These are phyloP conservation scores for Cordyceps cicadae DNA, from an alignment of 2,329 filamentous ascomycete species.

Conservation along the genomic window DNA sequence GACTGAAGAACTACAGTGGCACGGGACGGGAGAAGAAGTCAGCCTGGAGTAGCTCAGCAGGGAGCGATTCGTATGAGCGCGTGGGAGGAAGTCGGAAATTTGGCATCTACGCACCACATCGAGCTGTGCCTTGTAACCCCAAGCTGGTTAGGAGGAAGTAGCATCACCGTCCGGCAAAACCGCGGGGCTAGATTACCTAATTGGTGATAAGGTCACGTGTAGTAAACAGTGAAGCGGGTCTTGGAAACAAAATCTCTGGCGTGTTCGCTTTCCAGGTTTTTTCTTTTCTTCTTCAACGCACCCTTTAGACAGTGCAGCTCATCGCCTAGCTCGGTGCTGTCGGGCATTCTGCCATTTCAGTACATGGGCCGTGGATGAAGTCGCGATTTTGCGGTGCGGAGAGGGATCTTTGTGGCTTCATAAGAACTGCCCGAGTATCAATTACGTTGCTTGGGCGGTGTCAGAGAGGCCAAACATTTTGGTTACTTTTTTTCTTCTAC, in stretches of 20 bases:
- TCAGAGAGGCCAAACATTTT: constrained; percentile 34
- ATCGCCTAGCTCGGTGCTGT: constrained; percentile 51
- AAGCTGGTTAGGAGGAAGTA: constrained; percentile 10
- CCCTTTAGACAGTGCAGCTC: constrained; percentile 82
- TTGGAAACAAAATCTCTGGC: constrained; percentile 6
- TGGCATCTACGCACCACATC: background rate
- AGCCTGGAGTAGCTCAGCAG: constrained; percentile 16
- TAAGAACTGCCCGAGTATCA: constrained; percentile 49
- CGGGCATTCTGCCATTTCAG: constrained; percentile 61
- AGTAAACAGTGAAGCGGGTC: background rate
- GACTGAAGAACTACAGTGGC: constrained; percentile 8
- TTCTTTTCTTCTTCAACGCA: constrained; percentile 50
- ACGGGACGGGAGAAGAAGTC: constrained; percentile 12
- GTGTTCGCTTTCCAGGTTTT: constrained; percentile 20
- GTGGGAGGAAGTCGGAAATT: constrained; percentile 9
- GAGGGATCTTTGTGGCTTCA: constrained; percentile 39
- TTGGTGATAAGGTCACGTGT: constrained; percentile 6
- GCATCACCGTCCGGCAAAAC: constrained; percentile 15
- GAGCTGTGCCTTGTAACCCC: background rate
- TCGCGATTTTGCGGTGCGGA: constrained; percentile 53
- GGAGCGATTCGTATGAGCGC: background rate
- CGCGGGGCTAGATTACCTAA: background rate
- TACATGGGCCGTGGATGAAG: constrained; percentile 52
- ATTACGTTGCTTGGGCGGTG: constrained; percentile 30
- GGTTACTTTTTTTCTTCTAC: constrained; percentile 11